Evolutionary conservation across 495 filamentous ascomycete species (phyloP).

Genomic region (Trypethelium eluteriae): DNA sequence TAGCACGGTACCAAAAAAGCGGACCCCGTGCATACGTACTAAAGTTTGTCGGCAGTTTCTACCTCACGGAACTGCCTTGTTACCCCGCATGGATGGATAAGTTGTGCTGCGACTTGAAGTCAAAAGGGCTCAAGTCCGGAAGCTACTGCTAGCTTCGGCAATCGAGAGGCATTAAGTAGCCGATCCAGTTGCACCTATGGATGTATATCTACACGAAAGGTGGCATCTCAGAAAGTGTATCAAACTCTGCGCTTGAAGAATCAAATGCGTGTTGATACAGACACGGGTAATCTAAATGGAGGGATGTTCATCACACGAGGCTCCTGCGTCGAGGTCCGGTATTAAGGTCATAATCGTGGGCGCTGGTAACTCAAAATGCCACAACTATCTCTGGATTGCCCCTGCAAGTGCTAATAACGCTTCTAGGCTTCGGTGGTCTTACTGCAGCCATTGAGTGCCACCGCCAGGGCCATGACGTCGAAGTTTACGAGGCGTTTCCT

Average conservation of each 20-base stretch:
- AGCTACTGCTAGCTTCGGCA: too few relatives aligned
- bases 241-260: too few relatives aligned
- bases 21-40: too few relatives aligned
- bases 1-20: too few relatives aligned
- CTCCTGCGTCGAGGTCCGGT: slow-evolving; percentile 17
- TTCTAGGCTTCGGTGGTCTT: slow-evolving; percentile 52
- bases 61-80: not conserved
- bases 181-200: too few relatives aligned
- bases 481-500: slow-evolving; percentile 48
- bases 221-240: too few relatives aligned
- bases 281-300: too few relatives aligned
- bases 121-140: too few relatives aligned
- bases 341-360: slow-evolving; percentile 35
- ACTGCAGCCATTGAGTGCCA: slow-evolving; percentile 57
- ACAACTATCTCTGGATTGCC: slow-evolving; percentile 32
- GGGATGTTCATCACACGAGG: not conserved
- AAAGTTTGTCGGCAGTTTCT: not conserved
- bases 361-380: slow-evolving; percentile 22
- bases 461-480: slow-evolving; percentile 56
- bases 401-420: not conserved
- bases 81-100: not conserved
- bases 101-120: not conserved
- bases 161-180: too few relatives aligned
- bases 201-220: too few relatives aligned
- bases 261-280: too few relatives aligned